A percentile compares a stretch with the other conserved stretches of the same genome.
Conservation (phyloP, 768 basidiomycete species). For the Kwoniella pini region DNA sequence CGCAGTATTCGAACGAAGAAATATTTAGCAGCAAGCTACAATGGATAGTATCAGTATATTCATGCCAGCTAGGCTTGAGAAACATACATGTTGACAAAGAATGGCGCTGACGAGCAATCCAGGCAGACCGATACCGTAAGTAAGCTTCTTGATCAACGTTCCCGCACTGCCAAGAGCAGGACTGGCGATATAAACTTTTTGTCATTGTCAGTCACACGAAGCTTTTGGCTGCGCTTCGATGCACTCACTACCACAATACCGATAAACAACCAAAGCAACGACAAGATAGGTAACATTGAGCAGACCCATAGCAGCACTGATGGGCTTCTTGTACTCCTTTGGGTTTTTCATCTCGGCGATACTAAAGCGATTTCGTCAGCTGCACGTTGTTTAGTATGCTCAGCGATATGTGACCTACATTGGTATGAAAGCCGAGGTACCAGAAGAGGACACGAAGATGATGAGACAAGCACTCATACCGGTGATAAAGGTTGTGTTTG, state of each 20-base stretch:
- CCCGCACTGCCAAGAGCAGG: slow-evolving; percentile 45
- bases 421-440: slow-evolving; percentile 23
- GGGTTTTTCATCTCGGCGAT: slow-evolving; percentile 42
- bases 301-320: slow-evolving; percentile 23
- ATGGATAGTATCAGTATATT: background rate
- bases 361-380: too few species aligned
- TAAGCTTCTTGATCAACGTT: slow-evolving; percentile 38
- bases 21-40: slow-evolving; percentile 20
- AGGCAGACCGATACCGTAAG: slow-evolving; percentile 44
- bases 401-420: slow-evolving; percentile 13
- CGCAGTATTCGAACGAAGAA: slow-evolving; percentile 30
- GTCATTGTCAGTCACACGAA: slow-evolving; percentile 13
- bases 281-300: slow-evolving; percentile 25
- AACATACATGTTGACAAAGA: slow-evolving; percentile 16
- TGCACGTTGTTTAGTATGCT: too few species aligned
- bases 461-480: slow-evolving; percentile 37
- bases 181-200: slow-evolving; percentile 28
- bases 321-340: slow-evolving; percentile 22
- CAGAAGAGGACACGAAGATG: slow-evolving; percentile 34
- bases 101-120: slow-evolving; percentile 31
- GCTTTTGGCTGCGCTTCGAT: too few species aligned
- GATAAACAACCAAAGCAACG: slow-evolving; percentile 11
- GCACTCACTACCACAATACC: slow-evolving; percentile 16
- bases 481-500: slow-evolving; percentile 29
- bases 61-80: background rate